Evolutionary conservation across 2,329 filamentous ascomycete species (phyloP).

Genomic region (Helotiales sp.): DNA sequence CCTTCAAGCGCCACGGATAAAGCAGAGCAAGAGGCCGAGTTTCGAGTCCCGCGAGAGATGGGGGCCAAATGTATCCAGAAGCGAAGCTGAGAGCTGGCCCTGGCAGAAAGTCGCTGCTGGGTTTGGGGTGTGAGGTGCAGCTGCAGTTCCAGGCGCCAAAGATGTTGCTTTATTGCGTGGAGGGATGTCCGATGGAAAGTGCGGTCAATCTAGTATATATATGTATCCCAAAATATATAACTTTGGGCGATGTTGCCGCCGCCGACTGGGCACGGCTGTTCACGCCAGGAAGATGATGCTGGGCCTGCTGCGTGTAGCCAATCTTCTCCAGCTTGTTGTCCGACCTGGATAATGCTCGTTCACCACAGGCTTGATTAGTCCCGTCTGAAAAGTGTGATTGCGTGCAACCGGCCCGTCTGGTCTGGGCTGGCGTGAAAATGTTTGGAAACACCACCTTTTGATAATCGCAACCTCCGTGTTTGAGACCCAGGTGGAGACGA

Average conservation of each 20-base stretch:
- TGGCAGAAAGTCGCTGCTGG: not conserved
- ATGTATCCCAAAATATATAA: not conserved
- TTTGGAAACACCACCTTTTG: constrained; percentile 1
- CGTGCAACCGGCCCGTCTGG: not conserved
- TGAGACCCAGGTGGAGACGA: not conserved
- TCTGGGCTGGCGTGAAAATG: not conserved
- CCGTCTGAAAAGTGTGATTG: not conserved
- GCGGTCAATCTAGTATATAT: not conserved
- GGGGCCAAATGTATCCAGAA: constrained; percentile 3
- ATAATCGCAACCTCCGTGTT: not conserved
- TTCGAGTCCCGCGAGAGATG: not conserved
- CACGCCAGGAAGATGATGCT: not conserved
- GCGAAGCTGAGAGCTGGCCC: not conserved
- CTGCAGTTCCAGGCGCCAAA: not conserved
- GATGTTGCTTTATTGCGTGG: not conserved
- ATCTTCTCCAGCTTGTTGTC: not conserved
- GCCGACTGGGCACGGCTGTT: not conserved
- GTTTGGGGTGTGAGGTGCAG: not conserved
- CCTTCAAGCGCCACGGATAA: not conserved
- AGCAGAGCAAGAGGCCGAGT: not conserved
- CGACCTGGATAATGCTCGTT: not conserved
- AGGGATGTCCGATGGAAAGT: not conserved
- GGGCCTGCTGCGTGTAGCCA: not conserved
- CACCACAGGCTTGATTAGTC: not conserved
- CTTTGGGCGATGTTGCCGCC: not conserved